Conservation (phyloP, 108 stramenopile species). For the Skeletonema menzelii region DNA sequence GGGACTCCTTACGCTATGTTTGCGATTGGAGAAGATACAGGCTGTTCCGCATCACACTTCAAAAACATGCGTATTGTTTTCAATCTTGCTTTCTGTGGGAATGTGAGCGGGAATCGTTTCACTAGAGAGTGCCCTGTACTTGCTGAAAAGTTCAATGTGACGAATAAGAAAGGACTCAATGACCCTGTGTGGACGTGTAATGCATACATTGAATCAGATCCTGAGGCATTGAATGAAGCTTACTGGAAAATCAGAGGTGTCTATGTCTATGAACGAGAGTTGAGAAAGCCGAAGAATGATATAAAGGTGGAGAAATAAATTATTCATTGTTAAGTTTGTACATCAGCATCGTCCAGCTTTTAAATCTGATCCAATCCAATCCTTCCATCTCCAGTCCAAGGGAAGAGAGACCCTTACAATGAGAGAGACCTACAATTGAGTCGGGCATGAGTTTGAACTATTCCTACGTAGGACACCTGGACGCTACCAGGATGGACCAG, state of each 20-base stretch:
- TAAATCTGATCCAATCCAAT: too few species aligned
- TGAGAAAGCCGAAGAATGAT: constrained; percentile 33
- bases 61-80: constrained; percentile 87
- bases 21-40: constrained; percentile 78
- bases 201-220: constrained; percentile 76
- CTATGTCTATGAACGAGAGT: constrained; percentile 82
- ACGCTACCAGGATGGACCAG: too few species aligned
- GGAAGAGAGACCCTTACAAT: too few species aligned
- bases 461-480: too few species aligned
- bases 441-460: too few species aligned
- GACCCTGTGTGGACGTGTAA: constrained; percentile 64
- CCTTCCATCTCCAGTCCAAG: too few species aligned
- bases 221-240: constrained; percentile 72
- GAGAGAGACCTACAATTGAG: too few species aligned
- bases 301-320: neutral
- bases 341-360: too few species aligned
- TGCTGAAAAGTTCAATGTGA: constrained; percentile 60
- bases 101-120: constrained; percentile 84
- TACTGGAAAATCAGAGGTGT: constrained; percentile 91
- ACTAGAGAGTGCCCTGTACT: constrained; percentile 74
- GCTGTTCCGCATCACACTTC: constrained; percentile 77
- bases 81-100: constrained; percentile 89
- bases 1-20: constrained; percentile 86
- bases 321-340: neutral
- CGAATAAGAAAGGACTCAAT: constrained; percentile 19